A percentile compares a stretch with the other conserved stretches of the same genome.
Evolutionary conservation across 345 rosid species (phyloP).

Genomic region (Eucalyptus regnans): DNA sequence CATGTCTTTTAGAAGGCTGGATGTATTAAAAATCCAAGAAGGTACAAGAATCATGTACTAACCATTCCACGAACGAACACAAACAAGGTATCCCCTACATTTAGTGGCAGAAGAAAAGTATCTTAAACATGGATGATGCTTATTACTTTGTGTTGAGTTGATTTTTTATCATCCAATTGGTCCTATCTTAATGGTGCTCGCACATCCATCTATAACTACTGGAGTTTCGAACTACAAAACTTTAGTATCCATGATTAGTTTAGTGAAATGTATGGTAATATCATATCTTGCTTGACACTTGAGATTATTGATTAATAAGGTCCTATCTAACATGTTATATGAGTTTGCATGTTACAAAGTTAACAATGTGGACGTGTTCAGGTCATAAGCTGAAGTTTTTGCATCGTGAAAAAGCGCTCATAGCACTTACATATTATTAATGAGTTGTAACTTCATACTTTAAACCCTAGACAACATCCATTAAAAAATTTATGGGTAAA

Average conservation of each 20-base stretch:
- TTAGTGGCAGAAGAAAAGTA: neutral
- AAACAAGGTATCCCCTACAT: neutral
- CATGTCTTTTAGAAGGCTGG: neutral
- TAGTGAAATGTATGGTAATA: neutral
- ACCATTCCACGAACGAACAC: neutral
- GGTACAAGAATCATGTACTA: neutral
- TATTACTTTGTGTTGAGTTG: neutral
- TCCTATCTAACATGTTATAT: neutral
- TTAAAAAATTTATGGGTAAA: neutral
- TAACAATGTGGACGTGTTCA: neutral
- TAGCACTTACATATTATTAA: neutral
- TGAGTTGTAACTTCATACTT: neutral
- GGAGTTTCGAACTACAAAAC: neutral
- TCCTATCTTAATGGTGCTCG: neutral
- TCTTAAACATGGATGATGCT: neutral
- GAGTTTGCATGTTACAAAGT: neutral
- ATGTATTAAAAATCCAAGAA: neutral
- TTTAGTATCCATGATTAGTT: neutral
- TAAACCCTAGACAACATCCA: neutral
- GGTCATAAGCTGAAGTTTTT: neutral
- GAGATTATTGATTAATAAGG: neutral
- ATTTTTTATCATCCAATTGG: neutral
- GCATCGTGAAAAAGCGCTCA: neutral
- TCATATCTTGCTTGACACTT: neutral
- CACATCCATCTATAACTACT: neutral